These are phyloP conservation scores for Gastrolobium villosum DNA, from an alignment of 306 rosid species.

Conservation along the genomic window DNA sequence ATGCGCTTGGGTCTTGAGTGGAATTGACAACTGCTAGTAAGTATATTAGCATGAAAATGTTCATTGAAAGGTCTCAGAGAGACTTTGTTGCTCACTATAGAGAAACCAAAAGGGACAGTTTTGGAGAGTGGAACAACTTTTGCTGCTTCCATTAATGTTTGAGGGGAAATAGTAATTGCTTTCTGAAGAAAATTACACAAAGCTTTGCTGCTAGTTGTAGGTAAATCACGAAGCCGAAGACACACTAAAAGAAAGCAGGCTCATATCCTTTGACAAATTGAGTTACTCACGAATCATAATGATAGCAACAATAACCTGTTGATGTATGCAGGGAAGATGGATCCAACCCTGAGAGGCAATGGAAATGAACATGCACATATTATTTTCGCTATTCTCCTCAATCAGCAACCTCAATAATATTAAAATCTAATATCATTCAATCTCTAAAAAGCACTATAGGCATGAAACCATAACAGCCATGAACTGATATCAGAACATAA, in stretches of 20 bases:
- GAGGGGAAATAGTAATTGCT: conserved; percentile 21
- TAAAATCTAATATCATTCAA: conserved; percentile 28
- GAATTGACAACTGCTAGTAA: conserved; percentile 37
- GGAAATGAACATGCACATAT: background rate
- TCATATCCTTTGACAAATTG: conserved; percentile 32
- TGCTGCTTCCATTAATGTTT: conserved; percentile 66
- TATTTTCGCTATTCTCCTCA: conserved; percentile 19
- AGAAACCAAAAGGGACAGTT: conserved; percentile 53
- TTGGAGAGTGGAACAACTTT: conserved; percentile 64
- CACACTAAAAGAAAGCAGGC: conserved; percentile 3
- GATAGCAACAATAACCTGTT: background rate
- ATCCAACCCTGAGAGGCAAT: conserved; percentile 30
- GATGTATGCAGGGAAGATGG: conserved; percentile 2
- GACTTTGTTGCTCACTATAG: conserved; percentile 50
- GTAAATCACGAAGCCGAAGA: conserved; percentile 22
- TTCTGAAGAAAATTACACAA: background rate
- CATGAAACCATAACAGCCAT: background rate
- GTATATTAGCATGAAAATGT: conserved; percentile 49
- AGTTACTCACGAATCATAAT: conserved; percentile 33
- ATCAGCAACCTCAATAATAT: conserved; percentile 36
- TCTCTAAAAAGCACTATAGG: conserved; percentile 12
- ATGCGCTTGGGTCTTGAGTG: conserved; percentile 48
- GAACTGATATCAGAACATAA: conserved; percentile 25
- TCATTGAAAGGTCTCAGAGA: conserved; percentile 70
- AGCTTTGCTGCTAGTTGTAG: background rate